These are phyloP conservation scores for Apophysomyces elegans DNA, from an alignment of 371 early-diverging fungal species.

Conservation along the genomic window DNA sequence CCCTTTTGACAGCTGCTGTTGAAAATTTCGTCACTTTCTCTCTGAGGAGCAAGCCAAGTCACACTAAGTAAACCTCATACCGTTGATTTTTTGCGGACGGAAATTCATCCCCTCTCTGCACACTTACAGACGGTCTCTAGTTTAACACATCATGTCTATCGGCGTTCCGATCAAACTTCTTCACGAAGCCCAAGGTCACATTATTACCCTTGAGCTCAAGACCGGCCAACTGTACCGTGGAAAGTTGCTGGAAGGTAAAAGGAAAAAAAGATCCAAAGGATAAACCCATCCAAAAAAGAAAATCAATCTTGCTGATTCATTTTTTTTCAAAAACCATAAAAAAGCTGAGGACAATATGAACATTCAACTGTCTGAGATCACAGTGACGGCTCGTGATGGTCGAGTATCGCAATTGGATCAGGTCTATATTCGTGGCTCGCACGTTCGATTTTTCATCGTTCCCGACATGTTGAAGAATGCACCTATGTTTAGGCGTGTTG, in stretches of 20 bases:
- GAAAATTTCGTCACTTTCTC: too few relatives aligned
- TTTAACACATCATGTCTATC: conserved; percentile 72
- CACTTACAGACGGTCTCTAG: neutral
- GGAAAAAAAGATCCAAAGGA: conserved; percentile 46
- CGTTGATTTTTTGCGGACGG: too few relatives aligned
- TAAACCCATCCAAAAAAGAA: conserved; percentile 4
- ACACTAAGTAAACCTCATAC: too few relatives aligned
- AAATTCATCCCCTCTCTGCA: neutral
- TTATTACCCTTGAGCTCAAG: conserved; percentile 93
- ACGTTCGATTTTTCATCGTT: conserved; percentile 94
- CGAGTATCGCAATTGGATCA: conserved; percentile 91
- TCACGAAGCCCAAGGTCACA: conserved; percentile 97
- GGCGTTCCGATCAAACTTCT: conserved; percentile 96
- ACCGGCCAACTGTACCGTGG: conserved; percentile 95
- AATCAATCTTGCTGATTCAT: neutral
- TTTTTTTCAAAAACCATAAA: neutral
- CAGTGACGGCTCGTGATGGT: conserved; percentile 92
- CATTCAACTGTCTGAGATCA: conserved; percentile 91
- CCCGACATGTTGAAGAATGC: conserved; percentile 99
- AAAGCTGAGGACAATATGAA: conserved; percentile 99
- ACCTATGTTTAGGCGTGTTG: conserved; percentile 93
- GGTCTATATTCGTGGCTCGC: conserved; percentile 96
- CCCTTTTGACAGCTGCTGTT: too few relatives aligned
- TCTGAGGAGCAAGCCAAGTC: too few relatives aligned
- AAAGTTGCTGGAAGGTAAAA: conserved; percentile 91